These are phyloP conservation scores for Limnanthes douglasii DNA, from an alignment of 345 rosid genomes.

Conservation along the genomic window DNA sequence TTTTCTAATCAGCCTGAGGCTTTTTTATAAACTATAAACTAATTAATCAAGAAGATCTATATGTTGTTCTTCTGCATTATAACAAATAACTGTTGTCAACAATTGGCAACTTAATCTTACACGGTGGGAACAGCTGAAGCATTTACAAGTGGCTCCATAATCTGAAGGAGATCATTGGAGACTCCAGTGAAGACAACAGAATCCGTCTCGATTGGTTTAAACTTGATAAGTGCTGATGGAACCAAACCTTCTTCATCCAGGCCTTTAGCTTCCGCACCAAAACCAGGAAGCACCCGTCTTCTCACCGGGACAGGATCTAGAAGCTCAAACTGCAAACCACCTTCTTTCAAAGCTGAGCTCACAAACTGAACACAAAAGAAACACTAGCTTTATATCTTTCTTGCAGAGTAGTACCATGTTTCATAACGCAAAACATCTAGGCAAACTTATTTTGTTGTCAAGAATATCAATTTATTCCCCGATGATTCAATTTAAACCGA, in stretches of 20 bases:
- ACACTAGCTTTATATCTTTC: too few species aligned
- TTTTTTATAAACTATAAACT: too few species aligned
- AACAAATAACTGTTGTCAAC: too few species aligned
- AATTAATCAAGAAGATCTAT: too few species aligned
- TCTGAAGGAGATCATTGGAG: conserved; percentile 44
- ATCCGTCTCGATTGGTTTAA: conserved; percentile 58
- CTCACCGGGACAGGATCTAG: conserved; percentile 48
- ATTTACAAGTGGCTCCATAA: conserved; percentile 32
- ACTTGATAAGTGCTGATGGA: conserved; percentile 78
- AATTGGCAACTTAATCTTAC: too few species aligned
- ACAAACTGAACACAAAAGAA: conserved; percentile 40
- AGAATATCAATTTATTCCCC: too few species aligned
- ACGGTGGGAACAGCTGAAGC: conserved; percentile 5
- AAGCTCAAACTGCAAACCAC: conserved; percentile 66
- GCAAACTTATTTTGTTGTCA: too few species aligned
- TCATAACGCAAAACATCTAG: too few species aligned
- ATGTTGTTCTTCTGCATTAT: too few species aligned
- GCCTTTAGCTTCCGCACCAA: conserved; percentile 43
- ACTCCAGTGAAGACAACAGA: conserved; percentile 60
- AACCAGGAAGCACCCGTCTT: conserved; percentile 38
- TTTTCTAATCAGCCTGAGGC: too few species aligned
- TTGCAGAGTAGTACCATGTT: too few species aligned
- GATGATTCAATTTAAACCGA: too few species aligned
- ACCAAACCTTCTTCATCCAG: conserved; percentile 74
- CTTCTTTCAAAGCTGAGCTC: conserved; percentile 70